phyloP scores from a whole-genome alignment of 495 filamentous ascomycete species.

The Tuber calosporum region DNA sequence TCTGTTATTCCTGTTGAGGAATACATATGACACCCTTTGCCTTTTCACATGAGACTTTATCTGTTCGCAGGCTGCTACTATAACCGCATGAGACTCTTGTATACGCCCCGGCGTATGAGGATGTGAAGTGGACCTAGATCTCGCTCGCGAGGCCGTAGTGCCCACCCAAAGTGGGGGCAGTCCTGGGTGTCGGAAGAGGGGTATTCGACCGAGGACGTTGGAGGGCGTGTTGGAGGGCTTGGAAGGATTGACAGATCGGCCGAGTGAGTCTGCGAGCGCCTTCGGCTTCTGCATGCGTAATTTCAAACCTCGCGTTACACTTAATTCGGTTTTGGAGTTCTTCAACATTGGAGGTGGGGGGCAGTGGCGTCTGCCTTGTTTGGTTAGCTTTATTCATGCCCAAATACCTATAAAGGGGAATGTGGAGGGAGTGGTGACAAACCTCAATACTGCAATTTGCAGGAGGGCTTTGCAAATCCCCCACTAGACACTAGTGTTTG shows the following conservation, averaged over 20 bases:
- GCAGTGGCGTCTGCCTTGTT: conserved; percentile 61
- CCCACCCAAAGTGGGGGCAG: conserved; percentile 80
- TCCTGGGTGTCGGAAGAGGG: conserved; percentile 88
- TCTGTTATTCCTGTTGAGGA: too few relatives aligned
- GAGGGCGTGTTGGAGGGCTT: conserved; percentile 96
- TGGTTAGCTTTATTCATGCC: neutral
- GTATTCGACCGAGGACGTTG: conserved; percentile 99
- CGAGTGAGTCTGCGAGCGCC: conserved; percentile 82
- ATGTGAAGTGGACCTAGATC: conserved; percentile 98
- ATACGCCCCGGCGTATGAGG: conserved; percentile 91
- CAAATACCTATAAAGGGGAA: neutral
- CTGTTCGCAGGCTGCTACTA: too few relatives aligned
- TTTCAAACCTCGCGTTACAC: conserved; percentile 70
- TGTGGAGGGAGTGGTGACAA: neutral
- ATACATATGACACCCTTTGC: too few relatives aligned
- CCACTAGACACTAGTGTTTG: conserved; percentile 84
- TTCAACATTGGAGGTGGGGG: conserved; percentile 91
- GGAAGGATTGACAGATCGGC: conserved; percentile 67
- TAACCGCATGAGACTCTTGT: too few relatives aligned
- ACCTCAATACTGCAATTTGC: conserved; percentile 73
- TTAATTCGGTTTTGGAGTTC: conserved; percentile 80
- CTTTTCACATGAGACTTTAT: too few relatives aligned
- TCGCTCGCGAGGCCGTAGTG: conserved; percentile 93
- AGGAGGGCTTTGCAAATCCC: conserved; percentile 86
- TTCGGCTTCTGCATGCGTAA: conserved; percentile 76